phyloP scores from a whole-genome alignment of 2,329 filamentous ascomycete species.

The Knoxdaviesia capensis region DNA sequence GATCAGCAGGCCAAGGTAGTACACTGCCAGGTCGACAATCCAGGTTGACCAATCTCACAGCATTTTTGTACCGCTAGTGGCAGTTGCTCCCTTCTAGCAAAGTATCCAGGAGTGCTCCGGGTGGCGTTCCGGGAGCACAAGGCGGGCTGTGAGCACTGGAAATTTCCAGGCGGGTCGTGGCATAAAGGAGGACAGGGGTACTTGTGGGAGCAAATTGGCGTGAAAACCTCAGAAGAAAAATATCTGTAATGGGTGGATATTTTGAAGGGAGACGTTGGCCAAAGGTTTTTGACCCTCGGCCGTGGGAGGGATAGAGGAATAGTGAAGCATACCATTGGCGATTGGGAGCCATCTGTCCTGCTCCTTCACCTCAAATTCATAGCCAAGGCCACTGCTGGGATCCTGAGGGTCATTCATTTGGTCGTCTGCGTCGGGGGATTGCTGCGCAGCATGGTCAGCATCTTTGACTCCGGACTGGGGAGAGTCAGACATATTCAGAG shows the following conservation, averaged over 20 bases:
- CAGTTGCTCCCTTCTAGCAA: too few relatives aligned
- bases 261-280: too few relatives aligned
- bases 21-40: too few relatives aligned
- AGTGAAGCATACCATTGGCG: conserved; percentile 83
- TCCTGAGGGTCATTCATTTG: conserved; percentile 79
- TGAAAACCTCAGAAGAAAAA: background rate
- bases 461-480: conserved; percentile 68
- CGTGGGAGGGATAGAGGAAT: conserved; percentile 12
- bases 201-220: background rate
- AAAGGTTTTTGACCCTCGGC: background rate
- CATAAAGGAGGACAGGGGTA: background rate
- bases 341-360: conserved; percentile 99
- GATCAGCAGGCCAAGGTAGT: too few relatives aligned
- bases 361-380: conserved; percentile 98
- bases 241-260: background rate
- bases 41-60: too few relatives aligned
- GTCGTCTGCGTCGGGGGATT: conserved; percentile 76
- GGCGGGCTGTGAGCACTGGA: too few relatives aligned
- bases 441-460: conserved; percentile 76
- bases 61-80: too few relatives aligned
- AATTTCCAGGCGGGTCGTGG: too few relatives aligned
- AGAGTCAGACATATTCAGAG: conserved; percentile 81
- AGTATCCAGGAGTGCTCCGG: too few relatives aligned
- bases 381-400: conserved; percentile 57
- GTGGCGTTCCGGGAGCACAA: too few relatives aligned